Percentiles rank a stretch among this genome's conserved stretches.
Conservation (phyloP, 1,139 yeast genomes). For the Suhomyces kunorum region DNA sequence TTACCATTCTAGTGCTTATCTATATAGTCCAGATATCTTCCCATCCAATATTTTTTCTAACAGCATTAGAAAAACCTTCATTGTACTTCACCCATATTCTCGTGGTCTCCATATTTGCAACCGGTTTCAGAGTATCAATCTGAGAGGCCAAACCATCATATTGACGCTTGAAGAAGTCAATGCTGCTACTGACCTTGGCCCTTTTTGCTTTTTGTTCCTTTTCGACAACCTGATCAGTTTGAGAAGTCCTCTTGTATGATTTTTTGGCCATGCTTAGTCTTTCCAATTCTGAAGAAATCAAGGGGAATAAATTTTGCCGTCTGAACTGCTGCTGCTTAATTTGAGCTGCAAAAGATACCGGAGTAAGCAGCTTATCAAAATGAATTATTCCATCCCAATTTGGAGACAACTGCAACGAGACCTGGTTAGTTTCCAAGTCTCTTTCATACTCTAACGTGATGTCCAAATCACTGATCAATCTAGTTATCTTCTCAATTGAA, state of each 20-base stretch:
- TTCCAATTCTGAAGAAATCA: slow-evolving; percentile 45
- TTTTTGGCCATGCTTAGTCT: slow-evolving; percentile 24
- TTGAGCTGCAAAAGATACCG: slow-evolving; percentile 17
- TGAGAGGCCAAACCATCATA: slow-evolving; percentile 37
- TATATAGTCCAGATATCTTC: slow-evolving; percentile 55
- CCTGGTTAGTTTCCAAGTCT: slow-evolving; percentile 36
- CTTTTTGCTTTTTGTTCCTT: slow-evolving; percentile 28
- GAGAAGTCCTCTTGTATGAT: slow-evolving; percentile 17
- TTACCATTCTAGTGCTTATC: neutral
- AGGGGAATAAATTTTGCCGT: slow-evolving; percentile 41
- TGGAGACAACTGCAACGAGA: slow-evolving; percentile 36
- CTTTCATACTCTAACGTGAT: slow-evolving; percentile 36
- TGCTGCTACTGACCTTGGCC: slow-evolving; percentile 27
- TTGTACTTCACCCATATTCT: slow-evolving; percentile 90
- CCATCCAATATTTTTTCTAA: slow-evolving; percentile 84
- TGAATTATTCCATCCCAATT: slow-evolving; percentile 37
- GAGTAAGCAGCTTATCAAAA: slow-evolving; percentile 28
- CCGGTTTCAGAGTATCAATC: slow-evolving; percentile 16
- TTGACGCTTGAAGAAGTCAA: slow-evolving; percentile 44
- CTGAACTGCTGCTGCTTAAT: slow-evolving; percentile 30
- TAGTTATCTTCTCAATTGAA: slow-evolving; percentile 32
- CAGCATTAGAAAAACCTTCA: slow-evolving; percentile 95
- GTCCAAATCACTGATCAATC: slow-evolving; percentile 28
- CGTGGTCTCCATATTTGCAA: slow-evolving; percentile 15
- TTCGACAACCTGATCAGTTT: slow-evolving; percentile 15